Base-by-base conservation (phyloP, 2,329 filamentous ascomycete genomes). In the Geosmithia morbida region DNA sequence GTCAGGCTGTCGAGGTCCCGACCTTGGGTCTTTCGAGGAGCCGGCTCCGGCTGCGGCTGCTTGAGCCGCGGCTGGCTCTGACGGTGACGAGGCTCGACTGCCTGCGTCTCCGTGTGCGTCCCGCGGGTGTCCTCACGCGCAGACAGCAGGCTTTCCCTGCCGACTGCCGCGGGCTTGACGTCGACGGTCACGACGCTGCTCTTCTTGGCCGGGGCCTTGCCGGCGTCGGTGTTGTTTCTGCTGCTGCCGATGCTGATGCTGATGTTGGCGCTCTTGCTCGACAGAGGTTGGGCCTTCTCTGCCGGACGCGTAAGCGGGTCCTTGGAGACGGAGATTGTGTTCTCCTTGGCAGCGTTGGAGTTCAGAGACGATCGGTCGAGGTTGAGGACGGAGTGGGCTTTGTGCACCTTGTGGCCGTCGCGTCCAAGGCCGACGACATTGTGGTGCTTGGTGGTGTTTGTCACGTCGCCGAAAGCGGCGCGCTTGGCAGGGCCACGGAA, bases 391-490 rank as follows among this genome's bases (percentile, higher is more conserved):
- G 54, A 45, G 43, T 58, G 49, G 37, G 52, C 53, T 51, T 69
- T 70, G 48, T 53, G 49, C 14, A 52, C 54, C 56, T 71, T 71
- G 48, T 51, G 57, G 29, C 62, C 54, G 45, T 66, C 57, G 22
- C 59, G 50, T 54, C 26, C 57, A 8, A 26, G 22, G 22, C n/a
- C n/a, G n/a, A 8, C 50, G 33, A 56, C 56, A 29, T 20, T 45
- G 33, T 37, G 33, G 37, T 54, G 52, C 43, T 62, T 60, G 51
- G 67, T 66, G 41, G 74, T 80, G 58, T 89, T 90, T 70, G 85
- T 92, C 51, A 92, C 75, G 61, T 94, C 88, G 45, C 78, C 85
- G 63, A 94, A 88, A 13, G 80, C 86, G 51, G 81, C 80, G 54
- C 88, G 81, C 68, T 89, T 92, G 48, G 81, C 71, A 49, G 77